Percentiles rank a stretch among this genome's conserved stretches.
Evolutionary conservation across 257 asterid species (phyloP).

Genomic region (Jacaranda mimosifolia): DNA sequence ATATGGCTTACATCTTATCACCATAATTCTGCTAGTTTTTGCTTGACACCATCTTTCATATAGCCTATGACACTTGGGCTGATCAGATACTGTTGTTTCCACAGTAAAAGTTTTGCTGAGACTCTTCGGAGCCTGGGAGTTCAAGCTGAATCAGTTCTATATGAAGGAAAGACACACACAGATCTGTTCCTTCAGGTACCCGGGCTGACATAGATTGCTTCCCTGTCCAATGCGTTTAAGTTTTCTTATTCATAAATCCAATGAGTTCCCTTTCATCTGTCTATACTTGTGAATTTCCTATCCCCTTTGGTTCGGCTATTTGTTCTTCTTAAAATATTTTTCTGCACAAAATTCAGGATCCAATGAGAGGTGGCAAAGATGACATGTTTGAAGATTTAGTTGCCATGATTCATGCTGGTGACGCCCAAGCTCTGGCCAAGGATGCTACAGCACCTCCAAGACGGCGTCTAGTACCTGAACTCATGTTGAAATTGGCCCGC

Average conservation of each 20-base stretch:
- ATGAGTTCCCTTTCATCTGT: too few species aligned
- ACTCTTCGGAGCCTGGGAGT: constrained; percentile 77
- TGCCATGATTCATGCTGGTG: constrained; percentile 71
- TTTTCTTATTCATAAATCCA: background rate
- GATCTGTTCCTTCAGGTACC: constrained; percentile 93
- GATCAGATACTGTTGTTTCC: constrained; percentile 1
- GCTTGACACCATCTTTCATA: background rate
- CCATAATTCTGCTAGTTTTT: background rate
- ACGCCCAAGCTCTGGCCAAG: constrained; percentile 67
- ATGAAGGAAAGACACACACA: constrained; percentile 97
- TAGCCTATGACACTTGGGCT: background rate
- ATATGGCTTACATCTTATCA: background rate
- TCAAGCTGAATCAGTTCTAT: constrained; percentile 75
- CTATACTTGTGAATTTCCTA: background rate
- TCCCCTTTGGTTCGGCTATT: background rate
- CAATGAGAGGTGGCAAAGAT: constrained; percentile 96
- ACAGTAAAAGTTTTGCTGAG: constrained; percentile 83
- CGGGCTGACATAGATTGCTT: background rate
- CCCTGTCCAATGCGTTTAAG: background rate
- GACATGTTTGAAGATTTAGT: constrained; percentile 79
- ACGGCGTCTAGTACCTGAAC: constrained; percentile 90
- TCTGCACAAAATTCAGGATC: constrained; percentile 65
- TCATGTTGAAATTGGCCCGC: constrained; percentile 78
- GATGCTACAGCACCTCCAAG: constrained; percentile 71
- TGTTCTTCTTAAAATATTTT: constrained; percentile 11